Evolutionary conservation across 2,329 filamentous ascomycete genomes (phyloP), one percentile per base, ranked within the genome.

Genomic region (Emmonsia crescens): DNA sequence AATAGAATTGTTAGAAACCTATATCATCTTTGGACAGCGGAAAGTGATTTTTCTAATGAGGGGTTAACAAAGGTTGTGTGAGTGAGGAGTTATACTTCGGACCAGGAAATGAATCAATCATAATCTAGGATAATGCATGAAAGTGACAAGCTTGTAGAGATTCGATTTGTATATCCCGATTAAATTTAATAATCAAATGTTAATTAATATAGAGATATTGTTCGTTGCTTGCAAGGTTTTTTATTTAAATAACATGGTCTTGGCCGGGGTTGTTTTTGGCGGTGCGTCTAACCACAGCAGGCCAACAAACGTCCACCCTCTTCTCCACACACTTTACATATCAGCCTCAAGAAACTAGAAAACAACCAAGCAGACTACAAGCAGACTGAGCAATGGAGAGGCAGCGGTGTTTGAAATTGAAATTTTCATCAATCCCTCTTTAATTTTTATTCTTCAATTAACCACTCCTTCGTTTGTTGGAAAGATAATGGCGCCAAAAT

Each of bases 401-500:
- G 19, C 27, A 31, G 21, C 5, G 24, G 5, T 31, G 40, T 14
- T 21, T 44, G 38, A 21, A 46, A 24, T 27, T 6, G 58, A 16
- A 40, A 31, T 5, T 31, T 40, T 54, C 27, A 60, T 60, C 40
- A 24, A 33, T 36, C 9, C 6, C 33, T 21, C 40, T n/a, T n/a
- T 29, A 29, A 27, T 33, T 46, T 21, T 14, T n/a, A 46, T 54
- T 12, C 38, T 49, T 60, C n/a, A 4, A 49, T 16, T 21, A 42
- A 57, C 16, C 24, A 12, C 14, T 16, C n/a, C 5, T 36, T 59
- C 44, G 29, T 59, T 21, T 40, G 8, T 44, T 54, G 61, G 24
- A 29, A 33, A 27, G 52, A 60, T 31, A 24, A 38, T 59, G 64
- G 57, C 27, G 12, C 2, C 49, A 70, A 57, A 51, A 71, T 72